Evolutionary conservation across 164 flowering plant genomes (phyloP).

Genomic region (Buxus sempervirens): DNA sequence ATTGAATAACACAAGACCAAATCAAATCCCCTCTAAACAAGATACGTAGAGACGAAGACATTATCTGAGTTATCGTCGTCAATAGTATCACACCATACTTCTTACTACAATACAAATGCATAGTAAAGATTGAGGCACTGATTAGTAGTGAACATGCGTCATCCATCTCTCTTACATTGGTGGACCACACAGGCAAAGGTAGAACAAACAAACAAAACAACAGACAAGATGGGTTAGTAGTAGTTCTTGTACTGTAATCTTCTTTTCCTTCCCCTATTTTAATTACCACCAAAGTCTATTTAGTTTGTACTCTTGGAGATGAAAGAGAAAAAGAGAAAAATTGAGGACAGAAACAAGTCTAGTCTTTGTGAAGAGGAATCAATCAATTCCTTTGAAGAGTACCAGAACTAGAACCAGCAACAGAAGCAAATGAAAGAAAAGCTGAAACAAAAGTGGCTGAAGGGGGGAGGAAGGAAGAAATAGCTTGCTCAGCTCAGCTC

Average conservation of each 20-base stretch:
- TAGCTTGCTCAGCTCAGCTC: too few species aligned
- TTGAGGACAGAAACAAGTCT: neutral
- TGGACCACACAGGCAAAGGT: slow-evolving; percentile 29
- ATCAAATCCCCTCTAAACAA: slow-evolving; percentile 11
- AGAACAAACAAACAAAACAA: slow-evolving; percentile 7
- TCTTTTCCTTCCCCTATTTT: slow-evolving; percentile 12
- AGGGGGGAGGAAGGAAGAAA: neutral
- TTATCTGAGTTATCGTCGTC: slow-evolving; percentile 8
- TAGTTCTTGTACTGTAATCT: slow-evolving; percentile 22
- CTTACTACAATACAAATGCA: slow-evolving; percentile 47
- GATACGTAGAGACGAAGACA: slow-evolving; percentile 33
- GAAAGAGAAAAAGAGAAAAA: slow-evolving; percentile 3
- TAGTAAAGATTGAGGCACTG: slow-evolving; percentile 17
- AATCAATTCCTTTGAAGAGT: too few species aligned
- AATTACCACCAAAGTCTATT: slow-evolving; percentile 8
- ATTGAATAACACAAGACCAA: slow-evolving; percentile 1
- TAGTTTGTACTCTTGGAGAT: too few species aligned
- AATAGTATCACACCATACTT: slow-evolving; percentile 27
- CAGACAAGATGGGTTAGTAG: too few species aligned
- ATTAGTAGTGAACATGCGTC: slow-evolving; percentile 31
- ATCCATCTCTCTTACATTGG: slow-evolving; percentile 15
- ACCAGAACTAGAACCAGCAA: too few species aligned
- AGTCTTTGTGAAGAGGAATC: too few species aligned
- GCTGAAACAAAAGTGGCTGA: neutral
- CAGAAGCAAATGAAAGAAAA: too few species aligned